A percentile compares a stretch with the other conserved stretches of the same genome.
phyloP scores from a whole-genome alignment of 495 filamentous ascomycete genomes.

The Penicillium dipodomyicola region DNA sequence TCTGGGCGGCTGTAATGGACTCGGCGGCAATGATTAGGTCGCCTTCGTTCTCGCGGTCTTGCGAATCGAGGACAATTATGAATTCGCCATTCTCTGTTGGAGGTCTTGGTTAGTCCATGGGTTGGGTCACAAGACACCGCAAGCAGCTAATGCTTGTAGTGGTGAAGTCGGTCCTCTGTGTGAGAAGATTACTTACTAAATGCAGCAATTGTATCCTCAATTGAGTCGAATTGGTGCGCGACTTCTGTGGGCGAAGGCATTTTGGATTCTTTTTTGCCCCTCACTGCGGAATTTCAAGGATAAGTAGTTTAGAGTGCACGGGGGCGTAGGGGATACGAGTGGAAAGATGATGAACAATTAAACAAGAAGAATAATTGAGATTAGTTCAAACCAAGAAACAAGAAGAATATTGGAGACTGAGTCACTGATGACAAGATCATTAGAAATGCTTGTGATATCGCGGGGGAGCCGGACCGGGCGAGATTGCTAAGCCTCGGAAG shows the following conservation, averaged over 20 bases:
- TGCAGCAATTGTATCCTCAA: constrained; percentile 78
- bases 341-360: not conserved
- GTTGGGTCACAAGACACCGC: constrained; percentile 9
- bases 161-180: not conserved
- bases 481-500: constrained; percentile 14
- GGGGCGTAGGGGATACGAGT: not conserved
- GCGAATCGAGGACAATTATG: constrained; percentile 89
- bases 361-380: not conserved
- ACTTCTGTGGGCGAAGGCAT: constrained; percentile 42
- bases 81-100: constrained; percentile 79
- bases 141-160: not conserved
- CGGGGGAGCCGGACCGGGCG: constrained; percentile 21
- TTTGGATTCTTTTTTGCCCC: constrained; percentile 24
- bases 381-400: not conserved
- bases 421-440: constrained; percentile 28
- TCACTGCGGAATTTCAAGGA: constrained; percentile 20
- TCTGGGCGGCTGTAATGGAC: constrained; percentile 79
- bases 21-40: constrained; percentile 94
- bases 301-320: not conserved
- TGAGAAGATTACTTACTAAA: constrained; percentile 62
- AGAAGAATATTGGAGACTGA: constrained; percentile 11
- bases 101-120: constrained; percentile 17
- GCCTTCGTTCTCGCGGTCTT: constrained; percentile 92
- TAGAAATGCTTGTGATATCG: constrained; percentile 34
- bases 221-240: constrained; percentile 65